Base-by-base conservation (phyloP, 495 filamentous ascomycete species). In the Penicillium desertorum region DNA sequence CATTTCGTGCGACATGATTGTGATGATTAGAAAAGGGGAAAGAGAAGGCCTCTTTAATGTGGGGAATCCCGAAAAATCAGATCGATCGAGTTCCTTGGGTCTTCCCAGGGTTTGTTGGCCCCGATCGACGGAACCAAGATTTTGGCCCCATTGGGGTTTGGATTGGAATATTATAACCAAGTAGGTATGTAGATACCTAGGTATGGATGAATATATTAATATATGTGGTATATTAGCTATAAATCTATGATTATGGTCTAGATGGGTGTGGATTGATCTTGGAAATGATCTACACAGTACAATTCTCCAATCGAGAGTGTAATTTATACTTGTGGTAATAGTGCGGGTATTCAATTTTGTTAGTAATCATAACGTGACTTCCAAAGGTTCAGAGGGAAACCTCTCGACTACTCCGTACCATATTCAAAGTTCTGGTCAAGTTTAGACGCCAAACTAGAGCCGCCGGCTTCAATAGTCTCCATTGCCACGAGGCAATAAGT, bases 1-100 rank as follows among this genome's bases (percentile, higher is more conserved):
- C 81, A 88, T 76, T 61, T 85, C 79, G 62, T 87, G 81, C n/a
- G 85, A 80, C 76, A 82, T 85, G 45, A 61, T 75, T 57, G 20
- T 22, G 36, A 46, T 23, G 32, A 29, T 34, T 11, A 46, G 36
- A 45, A 47, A 47, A 14, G 56, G 46, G 53, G 29, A 39, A 39
- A 19, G 32, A 32, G 51, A 46, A 46, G 20, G 29, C 45, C 45
- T 50, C 29, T 25, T 25, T 30, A 27, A n/a, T 43, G 52, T 56
- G 56, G 56, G 56, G 47, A 46, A 30, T 17, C 22, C 61, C 47
- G 57, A 63, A 56, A 64, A 64, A 56, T 59, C 55, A 56, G 51
- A 64, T 61, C 50, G 51, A 53, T 53, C 39, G 51, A 4, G n/a
- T 44, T 34, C 49, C 36, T 14, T 53, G 51, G 51, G n/a, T 43